These are phyloP conservation scores for Nitzschia inconspicua DNA, from an alignment of 108 stramenopile species.

Conservation along the genomic window DNA sequence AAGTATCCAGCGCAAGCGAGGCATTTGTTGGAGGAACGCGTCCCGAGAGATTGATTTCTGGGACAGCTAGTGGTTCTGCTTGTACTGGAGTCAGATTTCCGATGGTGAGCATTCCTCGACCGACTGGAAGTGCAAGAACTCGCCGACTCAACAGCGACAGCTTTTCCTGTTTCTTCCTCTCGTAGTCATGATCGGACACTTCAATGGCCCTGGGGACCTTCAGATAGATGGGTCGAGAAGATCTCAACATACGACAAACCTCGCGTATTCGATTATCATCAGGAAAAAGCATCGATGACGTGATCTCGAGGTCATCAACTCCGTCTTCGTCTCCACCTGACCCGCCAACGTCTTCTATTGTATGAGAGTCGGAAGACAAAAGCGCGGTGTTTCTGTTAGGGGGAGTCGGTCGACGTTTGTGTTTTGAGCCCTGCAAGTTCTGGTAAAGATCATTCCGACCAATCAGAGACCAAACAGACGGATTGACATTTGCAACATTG, in stretches of 20 bases:
- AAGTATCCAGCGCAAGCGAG: constrained; percentile 71
- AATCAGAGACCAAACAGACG: constrained; percentile 67
- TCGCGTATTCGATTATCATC: constrained; percentile 87
- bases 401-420: not conserved
- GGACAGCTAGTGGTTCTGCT: constrained; percentile 87
- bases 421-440: constrained; percentile 16
- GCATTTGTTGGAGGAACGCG: constrained; percentile 90
- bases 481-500: not conserved
- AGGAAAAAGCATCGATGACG: constrained; percentile 85
- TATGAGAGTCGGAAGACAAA: not conserved
- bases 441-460: constrained; percentile 73
- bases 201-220: constrained; percentile 79
- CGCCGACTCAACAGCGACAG: constrained; percentile 81
- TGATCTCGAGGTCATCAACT: constrained; percentile 62
- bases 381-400: not conserved
- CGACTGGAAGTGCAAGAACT: constrained; percentile 82
- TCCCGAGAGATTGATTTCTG: constrained; percentile 85
- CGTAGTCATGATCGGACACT: constrained; percentile 88
- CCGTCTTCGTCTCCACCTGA: constrained; percentile 82
- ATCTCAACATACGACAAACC: constrained; percentile 86
- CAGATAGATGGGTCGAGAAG: constrained; percentile 80
- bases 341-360: constrained; percentile 5
- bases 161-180: constrained; percentile 81
- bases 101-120: constrained; percentile 96
- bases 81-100: constrained; percentile 77